A percentile compares a stretch with the other conserved stretches of the same genome.
Conservation (phyloP, 1,284 basidiomycete species). For the Cutaneotrichosporon sp. region DNA sequence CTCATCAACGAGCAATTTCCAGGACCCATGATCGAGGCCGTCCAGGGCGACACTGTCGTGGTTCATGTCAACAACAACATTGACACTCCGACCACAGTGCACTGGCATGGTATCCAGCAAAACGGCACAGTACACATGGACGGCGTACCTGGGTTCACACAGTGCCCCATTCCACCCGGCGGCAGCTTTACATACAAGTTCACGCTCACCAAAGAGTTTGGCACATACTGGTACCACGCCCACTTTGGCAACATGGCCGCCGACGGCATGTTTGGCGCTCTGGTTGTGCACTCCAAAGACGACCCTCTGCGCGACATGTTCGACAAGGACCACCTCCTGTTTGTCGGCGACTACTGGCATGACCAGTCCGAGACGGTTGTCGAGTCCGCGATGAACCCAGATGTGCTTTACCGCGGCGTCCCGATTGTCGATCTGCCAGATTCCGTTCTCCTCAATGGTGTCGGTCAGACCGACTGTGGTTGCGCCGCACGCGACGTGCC, state of each 20-base stretch:
- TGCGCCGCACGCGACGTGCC: slow-evolving; percentile 1
- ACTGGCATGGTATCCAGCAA: slow-evolving; percentile 38
- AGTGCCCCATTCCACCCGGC: slow-evolving; percentile 54
- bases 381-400: neutral
- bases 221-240: slow-evolving; percentile 39
- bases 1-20: slow-evolving; percentile 15
- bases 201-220: slow-evolving; percentile 23
- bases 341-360: slow-evolving; percentile 30
- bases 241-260: slow-evolving; percentile 31
- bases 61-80: slow-evolving; percentile 30
- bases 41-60: slow-evolving; percentile 28
- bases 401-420: slow-evolving; percentile 2
- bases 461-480: slow-evolving; percentile 14
- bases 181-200: slow-evolving; percentile 52
- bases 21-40: slow-evolving; percentile 33
- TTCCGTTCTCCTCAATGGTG: slow-evolving; percentile 29
- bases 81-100: slow-evolving; percentile 22
- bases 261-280: slow-evolving; percentile 28
- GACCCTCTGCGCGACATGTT: slow-evolving; percentile 23
- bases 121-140: slow-evolving; percentile 29
- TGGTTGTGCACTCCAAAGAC: slow-evolving; percentile 27
- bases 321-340: slow-evolving; percentile 27
- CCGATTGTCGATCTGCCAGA: slow-evolving; percentile 20
- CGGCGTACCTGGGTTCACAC: slow-evolving; percentile 37
- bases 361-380: slow-evolving; percentile 18